These are phyloP conservation scores for Staphylotrichum longicolle DNA, from an alignment of 495 filamentous ascomycete species.

Conservation along the genomic window DNA sequence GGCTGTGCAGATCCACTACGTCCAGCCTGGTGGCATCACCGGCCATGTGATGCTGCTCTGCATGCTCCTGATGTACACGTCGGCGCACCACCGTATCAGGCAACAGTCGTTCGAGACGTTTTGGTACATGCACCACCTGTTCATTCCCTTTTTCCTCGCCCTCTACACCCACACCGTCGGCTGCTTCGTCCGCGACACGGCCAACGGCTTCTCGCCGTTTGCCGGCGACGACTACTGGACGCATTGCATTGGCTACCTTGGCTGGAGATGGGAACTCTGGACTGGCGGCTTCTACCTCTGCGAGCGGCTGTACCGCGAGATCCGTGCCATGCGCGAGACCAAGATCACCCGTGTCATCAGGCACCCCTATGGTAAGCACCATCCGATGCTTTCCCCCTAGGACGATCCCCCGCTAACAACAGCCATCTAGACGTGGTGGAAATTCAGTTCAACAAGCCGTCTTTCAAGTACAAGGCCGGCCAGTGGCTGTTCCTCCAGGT, in stretches of 20 bases:
- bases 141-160: slow-evolving; percentile 89
- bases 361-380: slow-evolving; percentile 84
- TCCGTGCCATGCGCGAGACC: slow-evolving; percentile 75
- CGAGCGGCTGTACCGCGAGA: slow-evolving; percentile 90
- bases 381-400: neutral
- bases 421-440: slow-evolving; percentile 75
- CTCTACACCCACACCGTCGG: slow-evolving; percentile 95
- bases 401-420: slow-evolving; percentile 1
- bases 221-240: slow-evolving; percentile 78
- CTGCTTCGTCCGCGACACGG: slow-evolving; percentile 87
- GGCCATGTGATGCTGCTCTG: slow-evolving; percentile 98
- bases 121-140: slow-evolving; percentile 98
- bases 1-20: slow-evolving; percentile 92
- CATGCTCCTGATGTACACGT: slow-evolving; percentile 98
- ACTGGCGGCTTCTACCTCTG: slow-evolving; percentile 81
- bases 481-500: slow-evolving; percentile 98
- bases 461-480: slow-evolving; percentile 96
- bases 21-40: slow-evolving; percentile 84
- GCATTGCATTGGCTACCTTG: slow-evolving; percentile 93
- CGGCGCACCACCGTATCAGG: slow-evolving; percentile 86
- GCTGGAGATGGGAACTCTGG: slow-evolving; percentile 95
- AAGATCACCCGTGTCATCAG: slow-evolving; percentile 91
- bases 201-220: slow-evolving; percentile 74
- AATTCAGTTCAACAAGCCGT: slow-evolving; percentile 93
- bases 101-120: slow-evolving; percentile 98